A percentile compares a stretch with the other conserved stretches of the same genome.
Conservation (phyloP, 1,284 basidiomycete species). For the Moesziomyces parantarcticus region DNA sequence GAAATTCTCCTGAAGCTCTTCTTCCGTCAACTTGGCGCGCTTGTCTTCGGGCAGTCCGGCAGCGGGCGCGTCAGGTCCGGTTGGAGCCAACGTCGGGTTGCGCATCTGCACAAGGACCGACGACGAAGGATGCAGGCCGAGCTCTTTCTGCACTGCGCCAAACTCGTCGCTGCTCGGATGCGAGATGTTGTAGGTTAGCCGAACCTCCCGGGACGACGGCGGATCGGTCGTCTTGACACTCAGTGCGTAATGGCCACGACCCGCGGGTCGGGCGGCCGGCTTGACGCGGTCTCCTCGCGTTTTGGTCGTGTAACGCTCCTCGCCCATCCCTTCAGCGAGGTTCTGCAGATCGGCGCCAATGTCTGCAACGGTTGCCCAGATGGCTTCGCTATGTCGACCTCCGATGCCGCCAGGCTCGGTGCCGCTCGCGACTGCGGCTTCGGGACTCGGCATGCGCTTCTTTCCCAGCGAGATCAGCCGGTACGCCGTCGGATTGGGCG, state of each 20-base stretch:
- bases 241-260: conserved; percentile 51
- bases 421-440: conserved; percentile 41
- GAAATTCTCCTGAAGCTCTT: conserved; percentile 51
- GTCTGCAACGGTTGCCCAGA: conserved; percentile 53
- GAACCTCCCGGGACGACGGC: conserved; percentile 44
- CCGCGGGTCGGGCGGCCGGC: conserved; percentile 44
- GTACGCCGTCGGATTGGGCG: conserved; percentile 44
- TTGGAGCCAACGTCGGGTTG: conserved; percentile 51
- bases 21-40: conserved; percentile 44
- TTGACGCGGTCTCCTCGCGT: conserved; percentile 51
- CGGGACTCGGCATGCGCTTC: conserved; percentile 53
- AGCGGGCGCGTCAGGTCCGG: conserved; percentile 38
- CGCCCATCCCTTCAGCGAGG: conserved; percentile 30
- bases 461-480: conserved; percentile 51
- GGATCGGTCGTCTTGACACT: conserved; percentile 46
- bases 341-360: conserved; percentile 38
- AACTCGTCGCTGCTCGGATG: conserved; percentile 50
- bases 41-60: conserved; percentile 41
- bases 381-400: conserved; percentile 50
- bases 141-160: conserved; percentile 50
- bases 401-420: conserved; percentile 53
- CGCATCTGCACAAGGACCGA: conserved; percentile 51
- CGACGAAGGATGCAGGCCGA: conserved; percentile 44
- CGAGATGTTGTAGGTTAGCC: conserved; percentile 50
- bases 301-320: conserved; percentile 50